Evolutionary conservation across 257 asterid species (phyloP), one percentile per base, ranked within the genome.

Genomic region (Forsythia suspensa): DNA sequence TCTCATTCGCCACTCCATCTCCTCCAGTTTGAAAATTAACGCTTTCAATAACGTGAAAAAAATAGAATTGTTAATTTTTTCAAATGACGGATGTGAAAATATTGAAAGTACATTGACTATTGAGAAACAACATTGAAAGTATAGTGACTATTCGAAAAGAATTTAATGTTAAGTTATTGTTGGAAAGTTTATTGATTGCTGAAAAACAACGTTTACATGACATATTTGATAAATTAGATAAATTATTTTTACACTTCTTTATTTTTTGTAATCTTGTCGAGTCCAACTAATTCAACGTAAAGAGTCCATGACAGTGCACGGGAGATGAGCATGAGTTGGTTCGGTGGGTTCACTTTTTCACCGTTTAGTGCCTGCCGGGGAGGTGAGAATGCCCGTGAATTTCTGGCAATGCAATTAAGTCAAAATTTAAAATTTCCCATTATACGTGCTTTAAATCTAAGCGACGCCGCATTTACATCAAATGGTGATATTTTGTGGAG

Each of bases 361-460:
- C 7, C 2, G 16, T 29, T 8, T 24, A 21, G 70, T 29, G 67
- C 70, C 8, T 63, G 87, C 29, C 67, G 73, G 10, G 82, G 72
- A 80, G 87, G 91, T 82, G 89, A 87, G 88, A 83, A 87, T 77
- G 95, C 90, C 85, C 97, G 97, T 91, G 97, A 91, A 68, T 83
- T 80, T 83, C 87, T 82, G 88, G 42, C 85, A 86, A 43, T 59
- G 90, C 82, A 89, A 67, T 90, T 75, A 85, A 80, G 61, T 76
- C 75, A 51, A 71, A 8, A n/a, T 4, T 59, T 34, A 18, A 57
- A 57, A 21, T 9, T 61, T 61, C 16, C 15, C 69, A 21, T 61
- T 59, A 44, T 34, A 41, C 36, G 4, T 76, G 48, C 15, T 76
- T 36, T 76, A 40, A 21, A 59, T 61, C 20, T 6, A 65, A 65